Evolutionary conservation across 371 early-diverging fungal species (phyloP).

Genomic region (Rhizopus sp.): DNA sequence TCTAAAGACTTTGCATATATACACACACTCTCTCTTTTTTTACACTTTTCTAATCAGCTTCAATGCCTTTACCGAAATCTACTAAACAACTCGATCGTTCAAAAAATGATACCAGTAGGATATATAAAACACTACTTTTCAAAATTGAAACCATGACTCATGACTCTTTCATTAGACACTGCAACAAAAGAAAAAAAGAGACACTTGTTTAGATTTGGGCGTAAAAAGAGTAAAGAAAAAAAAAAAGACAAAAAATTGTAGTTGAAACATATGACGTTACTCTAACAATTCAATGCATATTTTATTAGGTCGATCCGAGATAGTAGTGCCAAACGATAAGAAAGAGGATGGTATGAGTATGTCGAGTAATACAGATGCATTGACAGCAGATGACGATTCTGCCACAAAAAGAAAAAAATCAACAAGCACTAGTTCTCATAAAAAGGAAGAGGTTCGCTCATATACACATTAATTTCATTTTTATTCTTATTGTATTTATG

Average conservation of each 20-base stretch:
- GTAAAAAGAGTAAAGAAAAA: slow-evolving; percentile 37
- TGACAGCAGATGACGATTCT: slow-evolving; percentile 1
- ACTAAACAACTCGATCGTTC: too few species aligned
- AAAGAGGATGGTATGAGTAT: neutral
- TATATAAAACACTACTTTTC: neutral
- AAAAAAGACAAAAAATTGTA: neutral
- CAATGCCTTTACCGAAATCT: too few species aligned
- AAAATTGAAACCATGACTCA: too few species aligned
- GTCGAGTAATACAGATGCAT: neutral
- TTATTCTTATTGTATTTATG: neutral
- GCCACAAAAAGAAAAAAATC: slow-evolving; percentile 19
- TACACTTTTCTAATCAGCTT: too few species aligned
- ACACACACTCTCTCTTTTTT: too few species aligned
- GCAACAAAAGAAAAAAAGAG: slow-evolving; percentile 36
- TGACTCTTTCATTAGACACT: slow-evolving; percentile 3
- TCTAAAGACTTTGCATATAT: too few species aligned
- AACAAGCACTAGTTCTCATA: slow-evolving; percentile 8
- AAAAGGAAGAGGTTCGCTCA: slow-evolving; percentile 16
- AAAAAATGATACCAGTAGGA: too few species aligned
- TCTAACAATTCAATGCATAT: neutral
- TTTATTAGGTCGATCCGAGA: slow-evolving; percentile 24
- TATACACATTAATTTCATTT: slow-evolving; percentile 3
- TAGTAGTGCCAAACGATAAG: neutral
- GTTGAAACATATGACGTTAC: neutral
- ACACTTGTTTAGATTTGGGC: slow-evolving; percentile 35